Evolutionary conservation across 2,329 filamentous ascomycete species (phyloP).

Genomic region (Torrubiella hemipterigena): DNA sequence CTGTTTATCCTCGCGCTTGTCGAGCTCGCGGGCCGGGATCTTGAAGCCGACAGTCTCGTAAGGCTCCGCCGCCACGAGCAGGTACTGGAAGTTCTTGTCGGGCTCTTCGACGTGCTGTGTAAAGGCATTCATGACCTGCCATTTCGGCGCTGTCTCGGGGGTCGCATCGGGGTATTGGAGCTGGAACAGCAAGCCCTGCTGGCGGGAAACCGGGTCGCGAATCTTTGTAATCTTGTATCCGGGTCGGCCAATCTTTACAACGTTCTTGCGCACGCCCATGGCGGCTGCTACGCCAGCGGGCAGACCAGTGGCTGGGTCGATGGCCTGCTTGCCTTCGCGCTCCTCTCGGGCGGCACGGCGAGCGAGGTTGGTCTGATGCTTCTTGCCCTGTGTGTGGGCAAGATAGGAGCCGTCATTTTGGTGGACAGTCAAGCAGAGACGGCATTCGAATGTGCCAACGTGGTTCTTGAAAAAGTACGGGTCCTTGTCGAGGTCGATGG

Average conservation of each 20-base stretch:
- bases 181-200: slow-evolving; percentile 90
- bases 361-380: slow-evolving; percentile 97
- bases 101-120: slow-evolving; percentile 92
- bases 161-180: slow-evolving; percentile 89
- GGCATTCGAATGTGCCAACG: slow-evolving; percentile 94
- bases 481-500: slow-evolving; percentile 98
- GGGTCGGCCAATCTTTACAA: slow-evolving; percentile 89
- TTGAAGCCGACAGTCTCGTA: slow-evolving; percentile 98
- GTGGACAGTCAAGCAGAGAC: slow-evolving; percentile 92
- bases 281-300: slow-evolving; percentile 68
- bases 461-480: slow-evolving; percentile 99
- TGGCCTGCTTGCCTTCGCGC: slow-evolving; percentile 65
- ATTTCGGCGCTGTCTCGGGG: slow-evolving; percentile 62
- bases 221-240: slow-evolving; percentile 98
- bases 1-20: slow-evolving; percentile 75
- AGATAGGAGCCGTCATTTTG: slow-evolving; percentile 99
- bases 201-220: slow-evolving; percentile 74
- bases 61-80: slow-evolving; percentile 89
- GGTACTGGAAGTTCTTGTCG: slow-evolving; percentile 88
- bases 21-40: slow-evolving; percentile 84
- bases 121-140: slow-evolving; percentile 96
- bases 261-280: slow-evolving; percentile 56
- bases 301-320: slow-evolving; percentile 56
- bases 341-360: slow-evolving; percentile 91
- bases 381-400: slow-evolving; percentile 94